Base-by-base conservation (phyloP, 2,329 filamentous ascomycete genomes). In the Fusarium sp. region DNA sequence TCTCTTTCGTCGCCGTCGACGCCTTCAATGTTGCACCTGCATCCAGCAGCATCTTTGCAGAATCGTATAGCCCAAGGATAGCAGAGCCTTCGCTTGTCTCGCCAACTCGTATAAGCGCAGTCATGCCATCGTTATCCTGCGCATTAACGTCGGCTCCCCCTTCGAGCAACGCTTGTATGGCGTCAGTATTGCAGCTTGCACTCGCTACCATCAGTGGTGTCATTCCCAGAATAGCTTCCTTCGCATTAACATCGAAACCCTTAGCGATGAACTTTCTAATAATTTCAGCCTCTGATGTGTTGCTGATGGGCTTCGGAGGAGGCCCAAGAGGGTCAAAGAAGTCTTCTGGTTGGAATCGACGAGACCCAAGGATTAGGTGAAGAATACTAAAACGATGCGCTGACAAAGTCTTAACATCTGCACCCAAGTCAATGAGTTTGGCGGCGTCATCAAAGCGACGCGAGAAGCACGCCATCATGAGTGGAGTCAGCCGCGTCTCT, bases 181-280 rank as follows among this genome's bases (percentile, higher is more conserved):
- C 73, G 14, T 63, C 60, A 20, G 73, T 59, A 44, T 76, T 76
- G 52, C 74, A 76, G 59, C 66, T 75, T 8, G 74, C 66, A 59
- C 74, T 75, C 15, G 74, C 74, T 11, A 76, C 71, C 74, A 76
- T 76, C 34, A 76, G 52, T 2, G 74, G 74, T 8, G 74, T 76
- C 74, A 76, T 76, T n/a, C 74, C 74, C 11, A 75, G 47, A 18
- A 76, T 51, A 20, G 70, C 64, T 54, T 76, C 74, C 20, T 69
- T 63, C n/a, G 73, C 67, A 32, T 76, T 66, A 15, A 76, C 72
- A 30, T 76, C 73, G 8, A 76, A 75, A 9, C 74, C 74, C 47
- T 70, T 73, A 51, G 66, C 58, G 15, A 76, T 63, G 18, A 76
- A 73, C 6, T 75, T 76, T 38, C 63, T 38, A 29, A 76, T 75